phyloP scores from a whole-genome alignment of 1,139 yeast species.

The Keqinozyma sinolaborantium region DNA sequence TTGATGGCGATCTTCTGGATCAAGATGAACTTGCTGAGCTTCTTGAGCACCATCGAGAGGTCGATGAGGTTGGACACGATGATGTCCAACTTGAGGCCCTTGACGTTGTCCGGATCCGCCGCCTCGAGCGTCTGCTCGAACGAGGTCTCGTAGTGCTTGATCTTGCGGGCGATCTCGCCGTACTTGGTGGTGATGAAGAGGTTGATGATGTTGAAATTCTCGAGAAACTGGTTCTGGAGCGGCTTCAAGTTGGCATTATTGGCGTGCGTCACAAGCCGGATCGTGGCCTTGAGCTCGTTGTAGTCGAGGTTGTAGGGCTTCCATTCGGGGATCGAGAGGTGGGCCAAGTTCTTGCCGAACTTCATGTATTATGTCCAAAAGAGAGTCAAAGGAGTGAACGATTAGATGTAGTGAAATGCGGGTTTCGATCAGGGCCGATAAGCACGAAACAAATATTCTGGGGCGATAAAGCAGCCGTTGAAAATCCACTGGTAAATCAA shows the following conservation, averaged over 20 bases:
- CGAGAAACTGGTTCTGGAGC: constrained; percentile 31
- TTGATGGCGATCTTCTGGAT: constrained; percentile 80
- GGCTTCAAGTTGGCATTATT: constrained; percentile 12
- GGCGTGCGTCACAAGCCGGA: constrained; percentile 30
- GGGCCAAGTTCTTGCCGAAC: constrained; percentile 73
- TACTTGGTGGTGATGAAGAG: constrained; percentile 64
- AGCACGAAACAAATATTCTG: no score
- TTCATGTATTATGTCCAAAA: constrained; percentile 49
- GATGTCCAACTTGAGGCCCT: constrained; percentile 20
- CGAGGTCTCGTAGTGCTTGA: constrained; percentile 18
- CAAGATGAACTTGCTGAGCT: constrained; percentile 68
- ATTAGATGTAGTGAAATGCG: neutral
- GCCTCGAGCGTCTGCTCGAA: constrained; percentile 9
- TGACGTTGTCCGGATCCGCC: constrained; percentile 3
- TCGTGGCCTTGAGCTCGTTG: constrained; percentile 64
- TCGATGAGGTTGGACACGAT: constrained; percentile 36
- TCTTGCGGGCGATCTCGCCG: constrained; percentile 50
- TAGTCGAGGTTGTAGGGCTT: constrained; percentile 78
- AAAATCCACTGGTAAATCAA: no score
- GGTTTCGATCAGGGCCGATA: no score
- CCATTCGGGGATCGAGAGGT: constrained; percentile 88
- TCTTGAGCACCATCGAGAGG: constrained; percentile 60
- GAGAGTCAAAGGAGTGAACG: neutral
- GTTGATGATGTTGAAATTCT: constrained; percentile 51
- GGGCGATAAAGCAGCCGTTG: no score